Percentiles rank a stretch among this genome's conserved stretches.
These are phyloP conservation scores for Fragaria nilgerrensis DNA, from an alignment of 306 rosid genomes.

Conservation along the genomic window DNA sequence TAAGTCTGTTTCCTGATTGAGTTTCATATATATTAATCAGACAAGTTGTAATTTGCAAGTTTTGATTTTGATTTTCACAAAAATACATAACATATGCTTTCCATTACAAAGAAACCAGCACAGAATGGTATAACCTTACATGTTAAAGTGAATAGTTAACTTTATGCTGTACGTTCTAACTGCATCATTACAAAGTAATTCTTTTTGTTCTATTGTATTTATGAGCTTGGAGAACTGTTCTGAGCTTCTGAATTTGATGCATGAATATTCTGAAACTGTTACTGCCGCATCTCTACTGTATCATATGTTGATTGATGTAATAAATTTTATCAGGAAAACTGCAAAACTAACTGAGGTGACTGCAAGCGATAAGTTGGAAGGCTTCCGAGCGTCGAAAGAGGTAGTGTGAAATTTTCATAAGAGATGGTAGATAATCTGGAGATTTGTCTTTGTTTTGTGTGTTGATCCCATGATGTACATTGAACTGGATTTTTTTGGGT, in stretches of 20 bases:
- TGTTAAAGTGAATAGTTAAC: background rate
- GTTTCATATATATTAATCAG: background rate
- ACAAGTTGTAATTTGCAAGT: background rate
- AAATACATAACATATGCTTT: background rate
- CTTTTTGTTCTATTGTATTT: background rate
- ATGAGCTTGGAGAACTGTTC: background rate
- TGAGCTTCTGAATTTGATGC: background rate
- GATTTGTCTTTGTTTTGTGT: background rate
- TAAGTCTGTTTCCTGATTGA: conserved; percentile 38
- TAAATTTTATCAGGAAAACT: conserved; percentile 51
- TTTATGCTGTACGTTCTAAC: background rate
- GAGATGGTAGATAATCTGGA: background rate
- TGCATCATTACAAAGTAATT: background rate
- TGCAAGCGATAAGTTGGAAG: conserved; percentile 87
- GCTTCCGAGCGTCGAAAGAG: conserved; percentile 94
- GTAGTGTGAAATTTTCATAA: conserved; percentile 35
- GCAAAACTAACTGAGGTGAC: conserved; percentile 84
- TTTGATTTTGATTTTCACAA: background rate
- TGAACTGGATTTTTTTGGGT: background rate
- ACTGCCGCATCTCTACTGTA: background rate
- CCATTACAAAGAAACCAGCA: background rate
- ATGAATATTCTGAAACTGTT: background rate
- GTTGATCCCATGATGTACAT: background rate
- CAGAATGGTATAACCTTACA: background rate
- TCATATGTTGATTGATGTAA: background rate